Percentiles rank a stretch among this genome's conserved stretches.
Conservation (phyloP, 2,329 filamentous ascomycete genomes). For the Colletotrichum eleusines region DNA sequence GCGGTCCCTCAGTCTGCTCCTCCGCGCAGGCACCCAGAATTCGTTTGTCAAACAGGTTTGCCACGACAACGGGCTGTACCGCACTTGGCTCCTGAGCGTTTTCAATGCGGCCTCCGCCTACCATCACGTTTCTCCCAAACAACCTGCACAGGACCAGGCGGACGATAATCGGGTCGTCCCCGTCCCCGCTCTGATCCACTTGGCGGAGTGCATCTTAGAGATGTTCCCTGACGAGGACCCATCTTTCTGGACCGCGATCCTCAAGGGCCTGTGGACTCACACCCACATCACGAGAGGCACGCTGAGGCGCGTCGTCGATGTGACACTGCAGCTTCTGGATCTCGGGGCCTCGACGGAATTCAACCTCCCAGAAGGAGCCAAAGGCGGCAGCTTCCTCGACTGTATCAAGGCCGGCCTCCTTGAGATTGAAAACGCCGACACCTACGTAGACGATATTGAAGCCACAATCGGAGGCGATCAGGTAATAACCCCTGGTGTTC, state of each 20-base stretch:
- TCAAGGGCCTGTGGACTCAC: background rate
- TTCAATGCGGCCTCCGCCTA: background rate
- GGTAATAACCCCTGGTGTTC: rapidly evolving
- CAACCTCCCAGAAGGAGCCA: background rate
- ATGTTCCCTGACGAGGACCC: background rate
- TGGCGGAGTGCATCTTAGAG: background rate
- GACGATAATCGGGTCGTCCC: background rate
- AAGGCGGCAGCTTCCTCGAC: background rate
- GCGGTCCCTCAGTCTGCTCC: background rate
- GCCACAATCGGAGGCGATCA: background rate
- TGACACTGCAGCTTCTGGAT: background rate
- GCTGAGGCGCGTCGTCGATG: background rate
- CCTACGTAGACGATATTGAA: background rate
- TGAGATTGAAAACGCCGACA: background rate
- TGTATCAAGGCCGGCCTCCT: background rate
- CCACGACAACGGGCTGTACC: background rate
- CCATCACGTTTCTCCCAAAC: too few species aligned
- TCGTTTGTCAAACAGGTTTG: background rate
- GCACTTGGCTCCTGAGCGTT: background rate
- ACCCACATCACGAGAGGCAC: background rate
- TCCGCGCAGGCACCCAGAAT: background rate
- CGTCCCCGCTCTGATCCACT: background rate
- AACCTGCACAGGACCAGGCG: too few species aligned
- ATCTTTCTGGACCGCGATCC: background rate
- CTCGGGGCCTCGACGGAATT: background rate